Percentiles rank a stretch among this genome's conserved stretches.
Conservation (phyloP, 257 asterid species). For the Prunella vulgaris region DNA sequence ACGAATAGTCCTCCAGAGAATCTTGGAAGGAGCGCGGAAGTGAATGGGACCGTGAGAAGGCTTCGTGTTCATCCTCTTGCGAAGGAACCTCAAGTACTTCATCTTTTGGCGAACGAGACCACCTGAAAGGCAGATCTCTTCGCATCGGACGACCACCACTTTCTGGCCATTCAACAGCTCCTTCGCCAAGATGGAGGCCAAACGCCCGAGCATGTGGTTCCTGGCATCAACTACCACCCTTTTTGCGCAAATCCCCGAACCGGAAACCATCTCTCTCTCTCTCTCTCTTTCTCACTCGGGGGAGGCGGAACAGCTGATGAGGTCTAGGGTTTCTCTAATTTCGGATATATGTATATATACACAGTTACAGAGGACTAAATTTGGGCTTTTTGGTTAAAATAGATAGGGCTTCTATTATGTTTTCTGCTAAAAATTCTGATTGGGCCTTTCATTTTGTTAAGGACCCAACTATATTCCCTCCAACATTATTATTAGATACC, state of each 20-base stretch:
- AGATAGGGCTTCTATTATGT: too few species aligned
- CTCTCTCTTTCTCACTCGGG: conserved; percentile 13
- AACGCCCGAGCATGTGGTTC: conserved; percentile 49
- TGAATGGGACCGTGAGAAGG: conserved; percentile 54
- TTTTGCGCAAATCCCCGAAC: conserved; percentile 47
- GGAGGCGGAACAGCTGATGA: too few species aligned
- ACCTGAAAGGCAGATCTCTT: conserved; percentile 49
- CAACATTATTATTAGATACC: too few species aligned
- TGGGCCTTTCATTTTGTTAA: too few species aligned
- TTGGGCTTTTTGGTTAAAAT: too few species aligned
- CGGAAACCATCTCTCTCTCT: conserved; percentile 36
- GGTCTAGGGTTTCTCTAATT: too few species aligned
- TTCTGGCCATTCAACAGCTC: conserved; percentile 48
- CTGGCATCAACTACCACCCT: conserved; percentile 42
- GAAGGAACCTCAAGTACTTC: conserved; percentile 43
- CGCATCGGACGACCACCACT: conserved; percentile 41
- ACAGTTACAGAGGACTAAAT: too few species aligned
- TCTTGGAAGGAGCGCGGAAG: conserved; percentile 53
- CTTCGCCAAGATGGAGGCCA: conserved; percentile 40
- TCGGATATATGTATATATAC: too few species aligned
- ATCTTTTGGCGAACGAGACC: conserved; percentile 56
- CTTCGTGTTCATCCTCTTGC: conserved; percentile 50
- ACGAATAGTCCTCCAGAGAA: conserved; percentile 51
- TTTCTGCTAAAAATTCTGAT: too few species aligned
- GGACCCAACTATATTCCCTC: too few species aligned